Conservation (phyloP, 441 rosid species). For the Pelargonium myrrhifolium region DNA sequence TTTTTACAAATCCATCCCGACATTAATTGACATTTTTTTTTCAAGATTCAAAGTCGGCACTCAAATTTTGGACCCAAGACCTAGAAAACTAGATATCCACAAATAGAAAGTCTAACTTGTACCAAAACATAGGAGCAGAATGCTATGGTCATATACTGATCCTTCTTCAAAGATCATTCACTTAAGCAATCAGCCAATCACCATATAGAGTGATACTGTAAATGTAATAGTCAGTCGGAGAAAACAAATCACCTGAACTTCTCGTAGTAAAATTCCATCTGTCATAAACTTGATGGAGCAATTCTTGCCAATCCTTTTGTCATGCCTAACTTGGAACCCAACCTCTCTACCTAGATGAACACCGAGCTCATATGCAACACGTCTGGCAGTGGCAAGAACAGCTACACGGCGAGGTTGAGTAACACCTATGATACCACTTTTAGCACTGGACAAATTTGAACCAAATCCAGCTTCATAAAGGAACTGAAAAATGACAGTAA, state of each 20-base stretch:
- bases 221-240: neutral
- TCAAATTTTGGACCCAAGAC: neutral
- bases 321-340: slow-evolving; percentile 93
- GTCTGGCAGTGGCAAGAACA: slow-evolving; percentile 84
- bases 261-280: slow-evolving; percentile 87
- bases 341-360: slow-evolving; percentile 73
- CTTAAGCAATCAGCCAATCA: neutral
- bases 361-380: slow-evolving; percentile 90
- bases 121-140: neutral
- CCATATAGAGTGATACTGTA: neutral
- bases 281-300: slow-evolving; percentile 92
- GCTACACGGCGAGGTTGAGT: slow-evolving; percentile 95
- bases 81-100: neutral
- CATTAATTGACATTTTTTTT: too few relatives aligned
- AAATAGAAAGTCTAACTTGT: neutral
- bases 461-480: slow-evolving; percentile 92
- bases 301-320: slow-evolving; percentile 66
- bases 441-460: slow-evolving; percentile 38
- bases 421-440: slow-evolving; percentile 70
- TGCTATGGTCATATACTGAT: neutral
- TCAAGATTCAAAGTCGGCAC: neutral
- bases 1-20: too few relatives aligned
- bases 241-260: slow-evolving; percentile 59
- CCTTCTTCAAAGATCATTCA: neutral
- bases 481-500: slow-evolving; percentile 40